A percentile compares a stretch with the other conserved stretches of the same genome.
phyloP scores from a whole-genome alignment of 1,284 basidiomycete genomes.

The Testicularia cyperi region DNA sequence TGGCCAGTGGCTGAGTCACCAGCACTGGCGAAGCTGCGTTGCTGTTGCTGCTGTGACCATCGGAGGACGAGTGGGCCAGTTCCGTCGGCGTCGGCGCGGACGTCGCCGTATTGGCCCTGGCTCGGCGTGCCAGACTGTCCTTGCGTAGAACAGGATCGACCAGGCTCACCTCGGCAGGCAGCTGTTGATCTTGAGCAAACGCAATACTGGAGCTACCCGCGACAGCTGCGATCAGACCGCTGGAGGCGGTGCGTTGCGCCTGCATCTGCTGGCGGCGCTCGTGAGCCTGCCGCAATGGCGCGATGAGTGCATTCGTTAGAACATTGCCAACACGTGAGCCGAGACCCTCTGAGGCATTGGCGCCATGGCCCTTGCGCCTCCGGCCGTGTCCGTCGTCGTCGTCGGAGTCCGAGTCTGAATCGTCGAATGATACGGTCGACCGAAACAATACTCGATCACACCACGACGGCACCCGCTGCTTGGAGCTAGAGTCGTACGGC shows the following conservation, averaged over 20 bases:
- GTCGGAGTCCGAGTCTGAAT: constrained; percentile 9
- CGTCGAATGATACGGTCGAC: constrained; percentile 41
- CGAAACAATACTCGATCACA: constrained; percentile 58
- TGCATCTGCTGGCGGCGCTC: constrained; percentile 23
- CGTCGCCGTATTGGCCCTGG: neutral
- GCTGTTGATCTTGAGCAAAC: constrained; percentile 7
- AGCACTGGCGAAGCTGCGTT: no score
- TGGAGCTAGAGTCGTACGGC: constrained; percentile 64
- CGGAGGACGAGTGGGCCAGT: no score
- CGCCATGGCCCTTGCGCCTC: constrained; percentile 3
- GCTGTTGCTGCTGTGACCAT: no score
- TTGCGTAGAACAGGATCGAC: constrained; percentile 7
- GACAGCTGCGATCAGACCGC: constrained; percentile 14
- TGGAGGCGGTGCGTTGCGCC: constrained; percentile 11
- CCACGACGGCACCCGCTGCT: constrained; percentile 64
- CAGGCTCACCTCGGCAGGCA: constrained; percentile 4
- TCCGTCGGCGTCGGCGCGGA: no score
- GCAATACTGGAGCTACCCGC: constrained; percentile 18
- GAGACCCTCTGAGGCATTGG: no score
- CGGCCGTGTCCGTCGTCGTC: constrained; percentile 1
- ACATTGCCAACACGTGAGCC: constrained; percentile 30
- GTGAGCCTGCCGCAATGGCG: constrained; percentile 23
- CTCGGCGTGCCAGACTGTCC: constrained; percentile 2
- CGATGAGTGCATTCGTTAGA: constrained; percentile 24
- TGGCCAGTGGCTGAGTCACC: constrained; percentile 5